Percentiles rank a stretch among this genome's conserved stretches.
These are phyloP conservation scores for Alternaria hordeiaustralica DNA, from an alignment of 2,329 filamentous ascomycete species.

Conservation along the genomic window DNA sequence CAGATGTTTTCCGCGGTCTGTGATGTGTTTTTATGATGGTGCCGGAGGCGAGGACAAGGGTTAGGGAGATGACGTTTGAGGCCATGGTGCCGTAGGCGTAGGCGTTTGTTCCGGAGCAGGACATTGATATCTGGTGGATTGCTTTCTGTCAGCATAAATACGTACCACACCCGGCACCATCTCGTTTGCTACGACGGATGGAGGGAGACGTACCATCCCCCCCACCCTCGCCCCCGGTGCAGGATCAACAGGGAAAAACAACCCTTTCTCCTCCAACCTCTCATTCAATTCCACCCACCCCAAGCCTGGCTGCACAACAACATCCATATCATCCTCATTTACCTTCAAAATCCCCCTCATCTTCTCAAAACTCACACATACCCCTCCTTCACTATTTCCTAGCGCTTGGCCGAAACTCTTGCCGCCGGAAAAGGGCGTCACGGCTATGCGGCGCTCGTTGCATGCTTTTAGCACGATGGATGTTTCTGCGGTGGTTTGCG, in stretches of 20 bases:
- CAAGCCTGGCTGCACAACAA: conserved; percentile 67
- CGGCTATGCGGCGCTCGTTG: conserved; percentile 76
- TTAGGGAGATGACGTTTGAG: conserved; percentile 86
- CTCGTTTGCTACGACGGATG: no score
- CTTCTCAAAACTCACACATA: conserved; percentile 81
- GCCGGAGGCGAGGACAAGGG: conserved; percentile 85
- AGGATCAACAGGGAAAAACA: conserved; percentile 94
- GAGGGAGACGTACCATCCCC: conserved; percentile 67
- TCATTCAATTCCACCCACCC: conserved; percentile 87
- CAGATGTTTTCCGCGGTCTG: conserved; percentile 84
- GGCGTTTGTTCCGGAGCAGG: conserved; percentile 81
- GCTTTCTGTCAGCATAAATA: conserved; percentile 44
- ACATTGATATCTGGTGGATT: conserved; percentile 60
- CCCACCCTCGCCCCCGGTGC: conserved; percentile 90
- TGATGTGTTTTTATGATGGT: conserved; percentile 86
- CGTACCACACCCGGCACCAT: no score
- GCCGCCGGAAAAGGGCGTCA: conserved; percentile 85
- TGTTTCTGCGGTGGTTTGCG: conserved; percentile 77
- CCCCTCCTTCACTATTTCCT: conserved; percentile 76
- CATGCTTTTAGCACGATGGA: conserved; percentile 83
- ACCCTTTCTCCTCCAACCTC: conserved; percentile 65
- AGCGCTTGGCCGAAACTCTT: conserved; percentile 89
- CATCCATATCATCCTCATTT: conserved; percentile 71
- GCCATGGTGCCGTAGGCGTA: conserved; percentile 94
- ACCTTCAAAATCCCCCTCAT: conserved; percentile 85